Evolutionary conservation across 371 early-diverging fungal species (phyloP).

Genomic region (Mucor lusitanicus): DNA sequence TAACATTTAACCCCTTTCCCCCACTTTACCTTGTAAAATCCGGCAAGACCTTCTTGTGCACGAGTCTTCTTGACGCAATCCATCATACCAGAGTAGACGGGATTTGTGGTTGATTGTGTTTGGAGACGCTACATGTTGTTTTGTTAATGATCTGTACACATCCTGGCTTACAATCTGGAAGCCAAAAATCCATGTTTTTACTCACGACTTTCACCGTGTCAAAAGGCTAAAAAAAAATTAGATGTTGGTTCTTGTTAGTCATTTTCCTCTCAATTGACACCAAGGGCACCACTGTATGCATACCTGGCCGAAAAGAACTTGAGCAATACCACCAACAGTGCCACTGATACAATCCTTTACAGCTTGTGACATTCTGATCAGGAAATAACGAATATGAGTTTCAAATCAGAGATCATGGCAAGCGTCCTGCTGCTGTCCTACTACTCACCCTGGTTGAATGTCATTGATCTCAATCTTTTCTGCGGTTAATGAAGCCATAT

Average conservation of each 20-base stretch:
- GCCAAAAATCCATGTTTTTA: slow-evolving; percentile 7
- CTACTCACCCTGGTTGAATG: slow-evolving; percentile 25
- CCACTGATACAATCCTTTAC: slow-evolving; percentile 79
- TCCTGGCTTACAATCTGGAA: slow-evolving; percentile 5
- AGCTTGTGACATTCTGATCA: slow-evolving; percentile 47
- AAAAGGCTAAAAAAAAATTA: slow-evolving; percentile 61
- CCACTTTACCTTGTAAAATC: slow-evolving; percentile 69
- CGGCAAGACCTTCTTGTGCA: slow-evolving; percentile 70
- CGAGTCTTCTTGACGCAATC: slow-evolving; percentile 78
- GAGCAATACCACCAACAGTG: slow-evolving; percentile 77
- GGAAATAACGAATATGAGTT: background rate
- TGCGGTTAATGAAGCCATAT: slow-evolving; percentile 17
- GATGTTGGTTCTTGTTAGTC: background rate
- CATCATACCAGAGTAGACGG: slow-evolving; percentile 69
- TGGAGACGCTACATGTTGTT: slow-evolving; percentile 68
- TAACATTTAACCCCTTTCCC: slow-evolving; percentile 3
- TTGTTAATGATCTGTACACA: background rate
- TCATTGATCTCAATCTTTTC: slow-evolving; percentile 21
- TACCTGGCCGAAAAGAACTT: slow-evolving; percentile 82
- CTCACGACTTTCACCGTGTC: slow-evolving; percentile 85
- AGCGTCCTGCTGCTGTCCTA: background rate
- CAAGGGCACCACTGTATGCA: background rate
- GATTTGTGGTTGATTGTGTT: slow-evolving; percentile 74
- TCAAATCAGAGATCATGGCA: background rate
- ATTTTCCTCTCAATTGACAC: background rate